Conservation (phyloP, 371 early-diverging fungal genomes). For the Fennellomyces sp. region DNA sequence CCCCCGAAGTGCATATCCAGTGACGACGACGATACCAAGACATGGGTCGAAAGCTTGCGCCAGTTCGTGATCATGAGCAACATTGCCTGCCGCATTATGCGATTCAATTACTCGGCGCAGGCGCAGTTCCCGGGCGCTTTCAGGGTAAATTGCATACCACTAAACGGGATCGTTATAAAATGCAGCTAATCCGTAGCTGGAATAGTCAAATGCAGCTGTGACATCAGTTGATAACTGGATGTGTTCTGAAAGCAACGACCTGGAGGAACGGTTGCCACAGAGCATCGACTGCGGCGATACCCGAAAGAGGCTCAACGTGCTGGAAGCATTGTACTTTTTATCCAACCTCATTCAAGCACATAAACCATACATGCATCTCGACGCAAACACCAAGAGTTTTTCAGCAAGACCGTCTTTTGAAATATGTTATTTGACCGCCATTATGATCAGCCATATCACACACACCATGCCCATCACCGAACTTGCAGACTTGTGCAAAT, state of each 20-base stretch:
- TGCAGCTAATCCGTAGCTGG: neutral
- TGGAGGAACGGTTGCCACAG: neutral
- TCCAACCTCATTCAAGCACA: slow-evolving; percentile 5
- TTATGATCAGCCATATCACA: slow-evolving; percentile 35
- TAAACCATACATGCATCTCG: neutral
- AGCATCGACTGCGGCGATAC: neutral
- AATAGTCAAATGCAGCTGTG: slow-evolving; percentile 10
- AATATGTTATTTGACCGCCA: slow-evolving; percentile 41
- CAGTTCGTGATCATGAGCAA: slow-evolving; percentile 32
- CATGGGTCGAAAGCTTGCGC: slow-evolving; percentile 26
- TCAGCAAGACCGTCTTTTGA: slow-evolving; percentile 26
- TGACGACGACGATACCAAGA: slow-evolving; percentile 5
- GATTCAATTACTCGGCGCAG: slow-evolving; percentile 39
- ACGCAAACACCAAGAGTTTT: neutral
- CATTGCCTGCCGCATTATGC: slow-evolving; percentile 35
- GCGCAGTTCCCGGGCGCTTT: slow-evolving; percentile 21
- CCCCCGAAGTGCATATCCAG: neutral
- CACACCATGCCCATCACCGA: slow-evolving; percentile 18
- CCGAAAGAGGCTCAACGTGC: neutral
- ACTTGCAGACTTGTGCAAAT: slow-evolving; percentile 35
- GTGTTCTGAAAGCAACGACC: slow-evolving; percentile 4
- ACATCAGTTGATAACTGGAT: slow-evolving; percentile 27
- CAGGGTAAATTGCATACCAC: no score
- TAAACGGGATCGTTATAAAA: no score
- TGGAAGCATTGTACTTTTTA: slow-evolving; percentile 12